A percentile compares a stretch with the other conserved stretches of the same genome.
These are phyloP conservation scores for Fusarium haematococcum DNA, from an alignment of 2,329 filamentous ascomycete species.

Conservation along the genomic window DNA sequence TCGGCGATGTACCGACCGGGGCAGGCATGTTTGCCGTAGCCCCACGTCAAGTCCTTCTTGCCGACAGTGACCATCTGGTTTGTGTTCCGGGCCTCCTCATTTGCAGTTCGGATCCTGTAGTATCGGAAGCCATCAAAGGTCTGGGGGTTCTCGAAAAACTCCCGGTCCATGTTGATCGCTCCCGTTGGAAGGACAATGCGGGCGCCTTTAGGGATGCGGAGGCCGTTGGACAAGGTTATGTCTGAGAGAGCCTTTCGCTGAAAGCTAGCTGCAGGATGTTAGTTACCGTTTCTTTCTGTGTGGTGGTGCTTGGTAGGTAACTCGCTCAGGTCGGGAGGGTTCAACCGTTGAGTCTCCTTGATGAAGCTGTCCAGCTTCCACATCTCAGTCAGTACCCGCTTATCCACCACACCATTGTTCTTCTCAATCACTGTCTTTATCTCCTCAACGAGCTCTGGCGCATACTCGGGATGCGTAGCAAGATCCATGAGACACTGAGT, in stretches of 20 bases:
- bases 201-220: constrained; percentile 13
- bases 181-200: constrained; percentile 7
- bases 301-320: background rate
- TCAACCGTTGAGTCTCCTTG: constrained; percentile 11
- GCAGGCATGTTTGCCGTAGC: constrained; percentile 15
- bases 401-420: background rate
- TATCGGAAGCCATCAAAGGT: constrained; percentile 14
- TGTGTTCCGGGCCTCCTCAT: background rate
- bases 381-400: constrained; percentile 10
- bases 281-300: background rate
- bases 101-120: constrained; percentile 1
- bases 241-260: constrained; percentile 13
- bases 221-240: constrained; percentile 12
- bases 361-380: constrained; percentile 18
- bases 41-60: constrained; percentile 18
- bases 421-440: background rate
- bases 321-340: constrained; percentile 11
- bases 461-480: constrained; percentile 6
- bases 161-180: constrained; percentile 18
- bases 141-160: constrained; percentile 6
- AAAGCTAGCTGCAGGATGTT: background rate
- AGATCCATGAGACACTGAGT: constrained; percentile 15
- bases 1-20: constrained; percentile 20
- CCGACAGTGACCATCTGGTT: constrained; percentile 8
- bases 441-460: constrained; percentile 3